A percentile compares a stretch with the other conserved stretches of the same genome.
phyloP scores from a whole-genome alignment of 2,329 filamentous ascomycete genomes.

The Chaetothyriales sp. region DNA sequence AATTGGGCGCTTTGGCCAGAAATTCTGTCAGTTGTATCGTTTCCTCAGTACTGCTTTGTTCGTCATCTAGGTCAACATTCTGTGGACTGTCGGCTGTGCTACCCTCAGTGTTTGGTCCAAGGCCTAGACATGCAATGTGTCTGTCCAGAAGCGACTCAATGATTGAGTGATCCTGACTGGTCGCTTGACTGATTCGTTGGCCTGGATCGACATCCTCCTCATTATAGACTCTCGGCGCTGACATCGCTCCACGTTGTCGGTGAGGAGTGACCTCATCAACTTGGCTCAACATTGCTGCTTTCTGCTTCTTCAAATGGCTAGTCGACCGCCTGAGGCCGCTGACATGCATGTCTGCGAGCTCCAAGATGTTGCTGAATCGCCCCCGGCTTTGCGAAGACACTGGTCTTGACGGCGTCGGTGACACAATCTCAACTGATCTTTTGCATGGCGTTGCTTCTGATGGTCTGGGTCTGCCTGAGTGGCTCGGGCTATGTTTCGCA shows the following conservation, averaged over 20 bases:
- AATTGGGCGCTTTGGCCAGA: neutral
- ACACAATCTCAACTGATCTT: slow-evolving; percentile 15
- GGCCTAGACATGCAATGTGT: slow-evolving; percentile 17
- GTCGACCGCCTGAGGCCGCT: neutral
- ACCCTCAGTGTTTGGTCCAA: slow-evolving; percentile 4
- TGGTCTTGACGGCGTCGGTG: slow-evolving; percentile 20
- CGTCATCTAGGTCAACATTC: neutral
- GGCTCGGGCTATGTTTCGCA: neutral
- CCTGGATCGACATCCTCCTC: neutral
- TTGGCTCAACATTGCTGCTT: neutral
- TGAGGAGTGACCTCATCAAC: neutral
- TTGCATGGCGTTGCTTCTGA: slow-evolving; percentile 11
- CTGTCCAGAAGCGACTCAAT: slow-evolving; percentile 17
- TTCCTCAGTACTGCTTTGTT: slow-evolving; percentile 3
- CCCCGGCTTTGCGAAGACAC: slow-evolving; percentile 19
- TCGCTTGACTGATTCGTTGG: slow-evolving; percentile 3
- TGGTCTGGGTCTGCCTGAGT: slow-evolving; percentile 10
- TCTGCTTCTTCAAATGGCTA: neutral
- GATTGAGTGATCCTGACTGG: slow-evolving; percentile 16
- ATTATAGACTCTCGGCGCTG: neutral
- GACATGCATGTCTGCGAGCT: slow-evolving; percentile 7
- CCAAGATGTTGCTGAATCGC: slow-evolving; percentile 21
- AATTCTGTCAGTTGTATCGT: slow-evolving; percentile 3
- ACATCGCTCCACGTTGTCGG: neutral
- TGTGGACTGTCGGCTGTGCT: neutral